phyloP scores from a whole-genome alignment of 2,329 filamentous ascomycete genomes.

The Diatrype stigma region DNA sequence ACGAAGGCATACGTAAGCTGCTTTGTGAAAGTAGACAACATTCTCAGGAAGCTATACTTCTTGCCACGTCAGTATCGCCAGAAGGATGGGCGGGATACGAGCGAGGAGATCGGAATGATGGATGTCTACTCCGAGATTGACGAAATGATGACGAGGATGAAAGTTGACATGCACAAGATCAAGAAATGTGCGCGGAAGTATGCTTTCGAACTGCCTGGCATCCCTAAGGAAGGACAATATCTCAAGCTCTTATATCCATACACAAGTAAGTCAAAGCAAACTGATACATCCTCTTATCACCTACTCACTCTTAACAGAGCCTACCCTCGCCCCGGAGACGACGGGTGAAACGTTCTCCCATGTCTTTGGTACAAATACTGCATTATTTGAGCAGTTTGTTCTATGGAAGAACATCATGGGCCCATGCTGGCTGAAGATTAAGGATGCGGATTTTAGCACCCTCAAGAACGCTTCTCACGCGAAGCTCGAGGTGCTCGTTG shows the following conservation, averaged over 20 bases:
- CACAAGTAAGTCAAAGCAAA: constrained; percentile 50
- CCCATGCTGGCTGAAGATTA: constrained; percentile 92
- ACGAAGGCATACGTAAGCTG: constrained; percentile 78
- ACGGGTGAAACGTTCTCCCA: constrained; percentile 88
- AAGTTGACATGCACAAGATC: constrained; percentile 87
- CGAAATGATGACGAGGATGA: constrained; percentile 78
- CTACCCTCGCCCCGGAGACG: constrained; percentile 63
- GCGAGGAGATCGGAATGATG: constrained; percentile 77
- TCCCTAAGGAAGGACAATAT: constrained; percentile 87
- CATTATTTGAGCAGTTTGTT: constrained; percentile 96
- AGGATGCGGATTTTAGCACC: constrained; percentile 75
- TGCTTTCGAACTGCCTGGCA: constrained; percentile 83
- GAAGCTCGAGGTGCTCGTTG: constrained; percentile 84
- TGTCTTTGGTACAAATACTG: constrained; percentile 89
- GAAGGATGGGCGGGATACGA: constrained; percentile 60
- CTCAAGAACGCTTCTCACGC: constrained; percentile 95
- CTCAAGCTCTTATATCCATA: constrained; percentile 97
- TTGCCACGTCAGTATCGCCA: constrained; percentile 67
- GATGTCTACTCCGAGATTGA: constrained; percentile 91
- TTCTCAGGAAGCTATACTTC: constrained; percentile 89
- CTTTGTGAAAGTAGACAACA: constrained; percentile 94
- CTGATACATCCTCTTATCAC: neutral
- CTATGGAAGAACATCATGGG: constrained; percentile 99
- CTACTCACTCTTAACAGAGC: constrained; percentile 42
- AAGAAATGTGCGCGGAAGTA: constrained; percentile 89